Evolutionary conservation across 2,329 filamentous ascomycete species (phyloP), one percentile per base, ranked within the genome.

Genomic region (Colletotrichum agaves): DNA sequence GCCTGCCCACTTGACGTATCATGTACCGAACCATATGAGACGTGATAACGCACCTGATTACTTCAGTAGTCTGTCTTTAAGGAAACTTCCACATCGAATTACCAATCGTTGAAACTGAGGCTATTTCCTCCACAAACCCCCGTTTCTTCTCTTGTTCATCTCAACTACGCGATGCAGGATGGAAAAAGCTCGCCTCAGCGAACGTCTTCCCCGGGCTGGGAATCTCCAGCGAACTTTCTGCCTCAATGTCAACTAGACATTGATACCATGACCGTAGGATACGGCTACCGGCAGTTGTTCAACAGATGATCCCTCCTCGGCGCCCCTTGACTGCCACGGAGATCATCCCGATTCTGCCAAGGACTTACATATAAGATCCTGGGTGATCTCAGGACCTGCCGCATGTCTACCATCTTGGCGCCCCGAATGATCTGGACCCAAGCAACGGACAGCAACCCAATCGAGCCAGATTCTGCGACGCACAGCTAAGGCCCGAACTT

Each of bases 331-430:
- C 44, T 31, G 7, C 44, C 44, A 11, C 19, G 27, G 44, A 27
- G 43, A 50, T 60, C 43, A 23, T 10, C 44, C 35, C 31, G 44
- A 60, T 49, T 17, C 44, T 46, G 13, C 44, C 44, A 17, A 41
- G 33, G 33, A 27, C 44, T 50, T 31, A 33, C 57, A 50, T 60
- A 44, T 49, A 31, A 27, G 31, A 49, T 50, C 33, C 19, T 43
- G 11, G 55, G 10, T 31, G 44, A 49, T 49, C 33, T 33, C 44
- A 35, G 41, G 33, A 60, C 44, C 44, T 49, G 57, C 33, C 15
- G 57, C 57, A 60, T 19, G 33, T 50, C 57, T 37, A 15, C 19
- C 57, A 15, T 49, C 58, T 61, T 61, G 58, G 58, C 58, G 43
- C 19, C n/a, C 43, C 44, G 27, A 12, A 19, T 49, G 27, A 43